Base-by-base conservation (phyloP, 78 protist species). In the Dictyostelium discoideum region DNA sequence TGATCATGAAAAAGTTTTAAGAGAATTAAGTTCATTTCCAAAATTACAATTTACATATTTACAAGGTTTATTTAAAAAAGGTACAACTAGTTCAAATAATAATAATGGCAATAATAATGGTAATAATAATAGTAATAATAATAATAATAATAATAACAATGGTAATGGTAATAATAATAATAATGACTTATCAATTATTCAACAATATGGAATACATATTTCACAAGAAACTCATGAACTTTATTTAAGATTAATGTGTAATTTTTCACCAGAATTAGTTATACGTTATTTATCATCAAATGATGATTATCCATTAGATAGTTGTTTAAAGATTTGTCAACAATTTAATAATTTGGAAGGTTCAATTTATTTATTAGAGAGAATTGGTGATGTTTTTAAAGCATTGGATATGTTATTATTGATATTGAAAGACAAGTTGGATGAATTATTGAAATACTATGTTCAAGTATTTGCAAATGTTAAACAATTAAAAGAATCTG, bases 251-350 rank as follows among this genome's bases (percentile, higher is more conserved):
- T 29, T 94, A 5, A 94, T 94, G 97, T 94, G 97, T 24, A 65
- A 46, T 13, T 92, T 85, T 54, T 29, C 87, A 54, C 95, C 97
- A n/a, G 83, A 92, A 22, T 10, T 57, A 4, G 97, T 94, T 9
- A 67, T 67, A 32, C 85, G 39, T 24, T 94, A 94, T 42, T 74
- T 94, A 1, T n/a, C 65, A 1, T 67, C 85, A 9, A 74, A 94
- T 29, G 97, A 94, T 78, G 84, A 94, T 29, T 94, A 94, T 85
- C 93, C 95, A 92, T 81, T 94, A 13, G 97, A 94, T 74, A 24
- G 76, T 8, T 94, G 97, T 74, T 40, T 94, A 50, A 84, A 92
- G 44, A 84, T 94, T 63, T 94, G 97, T 85, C 93, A 94, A 85
- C 93, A 94, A 92, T 92, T 85, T 67, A 84, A 92, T 63, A 94